Evolutionary conservation across 1,284 basidiomycete species (phyloP).

Genomic region (Chalciporus piperatoides): DNA sequence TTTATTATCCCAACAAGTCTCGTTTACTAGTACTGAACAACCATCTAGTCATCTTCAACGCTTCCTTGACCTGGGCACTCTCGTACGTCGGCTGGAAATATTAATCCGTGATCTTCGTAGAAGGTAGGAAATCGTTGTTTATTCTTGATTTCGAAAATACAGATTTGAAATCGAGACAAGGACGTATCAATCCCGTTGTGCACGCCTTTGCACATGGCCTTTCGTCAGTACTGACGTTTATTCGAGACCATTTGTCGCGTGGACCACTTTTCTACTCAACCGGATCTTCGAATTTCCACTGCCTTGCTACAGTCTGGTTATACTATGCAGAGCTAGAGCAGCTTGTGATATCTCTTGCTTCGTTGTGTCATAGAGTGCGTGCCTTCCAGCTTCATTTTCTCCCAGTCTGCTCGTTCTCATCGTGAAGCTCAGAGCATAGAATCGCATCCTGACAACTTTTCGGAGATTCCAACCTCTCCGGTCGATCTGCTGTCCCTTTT

Average conservation of each 20-base stretch:
- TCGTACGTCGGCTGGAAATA: slow-evolving; percentile 60
- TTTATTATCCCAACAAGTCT: slow-evolving; percentile 21
- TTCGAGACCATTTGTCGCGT: slow-evolving; percentile 43
- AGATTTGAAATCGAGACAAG: slow-evolving; percentile 32
- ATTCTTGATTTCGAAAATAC: neutral
- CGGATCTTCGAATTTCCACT: slow-evolving; percentile 16
- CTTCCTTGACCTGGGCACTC: slow-evolving; percentile 61
- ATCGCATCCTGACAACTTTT: slow-evolving; percentile 41
- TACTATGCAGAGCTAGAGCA: slow-evolving; percentile 51
- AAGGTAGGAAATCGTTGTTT: slow-evolving; percentile 36
- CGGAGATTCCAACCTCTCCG: slow-evolving; percentile 40
- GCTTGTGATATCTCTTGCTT: slow-evolving; percentile 46
- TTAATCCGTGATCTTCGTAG: slow-evolving; percentile 41
- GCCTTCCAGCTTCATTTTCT: neutral
- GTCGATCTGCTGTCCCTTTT: slow-evolving; percentile 53
- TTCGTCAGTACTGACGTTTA: slow-evolving; percentile 48
- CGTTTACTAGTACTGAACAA: neutral
- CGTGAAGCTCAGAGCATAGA: slow-evolving; percentile 39
- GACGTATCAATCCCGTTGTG: slow-evolving; percentile 46
- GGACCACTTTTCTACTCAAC: slow-evolving; percentile 34
- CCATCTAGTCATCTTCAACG: slow-evolving; percentile 49
- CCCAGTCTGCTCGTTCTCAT: neutral
- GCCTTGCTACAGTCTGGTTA: slow-evolving; percentile 48
- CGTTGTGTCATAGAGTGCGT: slow-evolving; percentile 56
- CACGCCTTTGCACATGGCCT: slow-evolving; percentile 66